These are phyloP conservation scores for Malus sieversii DNA, from an alignment of 306 rosid species.

Conservation along the genomic window DNA sequence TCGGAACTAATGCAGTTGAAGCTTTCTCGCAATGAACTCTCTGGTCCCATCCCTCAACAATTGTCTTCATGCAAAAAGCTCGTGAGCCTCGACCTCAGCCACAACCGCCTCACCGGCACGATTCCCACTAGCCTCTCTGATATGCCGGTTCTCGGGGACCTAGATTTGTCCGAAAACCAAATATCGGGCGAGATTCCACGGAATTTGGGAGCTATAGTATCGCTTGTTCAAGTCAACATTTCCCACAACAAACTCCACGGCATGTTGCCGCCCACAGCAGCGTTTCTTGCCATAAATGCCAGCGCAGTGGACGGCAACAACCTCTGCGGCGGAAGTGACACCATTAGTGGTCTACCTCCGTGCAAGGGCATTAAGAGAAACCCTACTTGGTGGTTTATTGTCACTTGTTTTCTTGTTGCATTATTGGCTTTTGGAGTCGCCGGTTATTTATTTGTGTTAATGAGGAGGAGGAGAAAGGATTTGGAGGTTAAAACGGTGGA, in stretches of 20 bases:
- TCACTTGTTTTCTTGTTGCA: conserved; percentile 29
- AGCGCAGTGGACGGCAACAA: conserved; percentile 67
- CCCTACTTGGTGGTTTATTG: conserved; percentile 35
- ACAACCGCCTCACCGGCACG: conserved; percentile 47
- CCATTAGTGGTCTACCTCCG: conserved; percentile 44
- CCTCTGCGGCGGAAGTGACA: conserved; percentile 42
- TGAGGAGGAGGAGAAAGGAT: conserved; percentile 33
- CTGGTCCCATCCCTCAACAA: conserved; percentile 49
- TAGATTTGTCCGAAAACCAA: conserved; percentile 71
- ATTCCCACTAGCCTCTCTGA: conserved; percentile 43
- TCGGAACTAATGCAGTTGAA: conserved; percentile 48
- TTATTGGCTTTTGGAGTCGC: conserved; percentile 22
- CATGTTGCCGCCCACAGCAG: conserved; percentile 61
- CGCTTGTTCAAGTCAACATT: conserved; percentile 73
- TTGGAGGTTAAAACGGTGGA: conserved; percentile 39
- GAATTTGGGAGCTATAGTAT: conserved; percentile 37
- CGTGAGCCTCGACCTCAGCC: conserved; percentile 60
- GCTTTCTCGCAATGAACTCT: conserved; percentile 55
- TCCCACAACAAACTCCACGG: conserved; percentile 76
- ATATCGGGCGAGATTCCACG: conserved; percentile 66
- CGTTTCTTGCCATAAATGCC: conserved; percentile 59
- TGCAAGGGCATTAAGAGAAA: conserved; percentile 30
- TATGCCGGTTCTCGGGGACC: conserved; percentile 70
- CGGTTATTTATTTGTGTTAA: conserved; percentile 9
- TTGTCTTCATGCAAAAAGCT: conserved; percentile 52